Evolutionary conservation across 139 green algal genomes (phyloP).

Genomic region (Coelastrella sp.): DNA sequence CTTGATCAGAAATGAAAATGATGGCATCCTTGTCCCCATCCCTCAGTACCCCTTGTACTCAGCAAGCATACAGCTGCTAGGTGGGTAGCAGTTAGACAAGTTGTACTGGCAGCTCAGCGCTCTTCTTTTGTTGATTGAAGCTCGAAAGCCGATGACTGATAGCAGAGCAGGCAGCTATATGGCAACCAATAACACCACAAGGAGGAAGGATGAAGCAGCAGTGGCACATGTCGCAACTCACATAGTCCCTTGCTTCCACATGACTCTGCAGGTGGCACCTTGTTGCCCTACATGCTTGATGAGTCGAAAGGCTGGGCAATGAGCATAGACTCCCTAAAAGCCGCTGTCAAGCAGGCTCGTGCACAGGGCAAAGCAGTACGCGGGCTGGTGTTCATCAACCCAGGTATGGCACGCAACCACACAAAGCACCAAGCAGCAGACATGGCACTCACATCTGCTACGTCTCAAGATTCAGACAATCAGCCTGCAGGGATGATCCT

Average conservation of each 20-base stretch:
- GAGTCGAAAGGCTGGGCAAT: slow-evolving; percentile 68
- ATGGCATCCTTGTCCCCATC: slow-evolving; percentile 84
- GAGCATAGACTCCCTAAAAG: slow-evolving; percentile 42
- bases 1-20: slow-evolving; percentile 71
- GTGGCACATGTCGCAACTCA: not conserved
- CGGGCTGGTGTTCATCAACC: slow-evolving; percentile 93
- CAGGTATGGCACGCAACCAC: slow-evolving; percentile 80
- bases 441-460: too few species aligned
- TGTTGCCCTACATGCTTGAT: slow-evolving; percentile 73
- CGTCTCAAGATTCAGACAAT: too few species aligned
- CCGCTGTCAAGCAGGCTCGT: slow-evolving; percentile 46
- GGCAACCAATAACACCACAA: not conserved
- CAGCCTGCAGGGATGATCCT: too few species aligned
- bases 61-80: slow-evolving; percentile 86
- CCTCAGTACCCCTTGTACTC: slow-evolving; percentile 95
- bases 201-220: too few species aligned
- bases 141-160: too few species aligned
- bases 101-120: not conserved
- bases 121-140: too few species aligned
- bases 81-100: slow-evolving; percentile 49
- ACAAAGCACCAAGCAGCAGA: not conserved
- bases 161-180: not conserved
- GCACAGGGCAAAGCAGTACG: slow-evolving; percentile 68
- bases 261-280: slow-evolving; percentile 53
- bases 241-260: not conserved